Evolutionary conservation across 768 basidiomycete genomes (phyloP), one percentile per base, ranked within the genome.

Genomic region (Hydnomerulius pinastri): DNA sequence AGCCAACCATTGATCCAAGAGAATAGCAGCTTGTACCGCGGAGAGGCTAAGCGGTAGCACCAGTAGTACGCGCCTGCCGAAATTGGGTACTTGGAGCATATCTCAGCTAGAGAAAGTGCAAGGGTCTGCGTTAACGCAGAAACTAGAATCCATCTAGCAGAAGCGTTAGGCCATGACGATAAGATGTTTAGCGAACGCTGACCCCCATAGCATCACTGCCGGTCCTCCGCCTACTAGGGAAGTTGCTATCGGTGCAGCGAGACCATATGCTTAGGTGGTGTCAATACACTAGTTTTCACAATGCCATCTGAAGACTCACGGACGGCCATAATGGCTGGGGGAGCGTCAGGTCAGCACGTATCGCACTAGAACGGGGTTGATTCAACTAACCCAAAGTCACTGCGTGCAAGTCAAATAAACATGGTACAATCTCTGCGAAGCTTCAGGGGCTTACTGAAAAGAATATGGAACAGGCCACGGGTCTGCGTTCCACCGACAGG

Each of bases 1-100:
- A 86, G 66, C 85, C 85, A 87, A 6, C 85, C 85, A 48, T 82
- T 81, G 40, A 86, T 79, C 80, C 85, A 87, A 13, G 80, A 82
- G 2, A 78, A 65, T 8, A 84, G 56, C 6, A 83, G 66, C 45
- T 78, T 72, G 48, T 73, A 75, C 42, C 69, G 71, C 0, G 82
- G 78, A 3, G 82, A 74, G 0, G 81, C 77, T 8, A 87, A 70
- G 40, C 79, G 76, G 56, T 80, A 85, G 38, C 80, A 78, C 85
- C 85, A 87, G 56, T 86, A 84, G 55, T 82, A 83, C 1, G 82
- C 77, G 13, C 82, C 82, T 0, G 81, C 81, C 0, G 81, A 80
- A 2, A 81, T 83, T 0, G 82, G 82, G 53, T 81, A 83, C 53
- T 79, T 78, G 4, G 82, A 79, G 36, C 78, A 79, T 25, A 82